Conservation (phyloP, 2,329 filamentous ascomycete genomes). For the Trichoderma asperellum region DNA sequence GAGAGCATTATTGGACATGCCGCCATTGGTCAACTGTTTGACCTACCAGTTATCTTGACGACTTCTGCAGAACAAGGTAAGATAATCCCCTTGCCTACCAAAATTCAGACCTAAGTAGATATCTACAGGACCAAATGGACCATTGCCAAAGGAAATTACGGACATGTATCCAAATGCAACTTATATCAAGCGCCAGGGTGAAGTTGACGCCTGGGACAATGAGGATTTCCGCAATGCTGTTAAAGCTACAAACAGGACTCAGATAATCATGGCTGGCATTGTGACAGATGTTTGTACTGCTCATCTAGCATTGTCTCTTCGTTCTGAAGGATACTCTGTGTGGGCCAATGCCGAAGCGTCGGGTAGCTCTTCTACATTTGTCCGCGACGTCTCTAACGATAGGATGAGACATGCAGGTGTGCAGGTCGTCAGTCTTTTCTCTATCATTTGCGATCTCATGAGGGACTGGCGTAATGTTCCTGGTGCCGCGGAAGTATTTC, state of each 20-base stretch:
- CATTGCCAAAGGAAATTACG: constrained; percentile 51
- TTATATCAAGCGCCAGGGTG: constrained; percentile 68
- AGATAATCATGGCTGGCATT: constrained; percentile 74
- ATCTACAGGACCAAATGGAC: constrained; percentile 68
- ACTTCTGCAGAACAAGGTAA: constrained; percentile 65
- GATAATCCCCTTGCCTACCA: constrained; percentile 6
- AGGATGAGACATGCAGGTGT: constrained; percentile 71
- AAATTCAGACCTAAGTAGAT: neutral
- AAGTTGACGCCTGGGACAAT: constrained; percentile 81
- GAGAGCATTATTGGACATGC: constrained; percentile 71
- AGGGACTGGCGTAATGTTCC: constrained; percentile 66
- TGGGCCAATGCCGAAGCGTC: constrained; percentile 74
- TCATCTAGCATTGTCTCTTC: constrained; percentile 73
- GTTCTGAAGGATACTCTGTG: constrained; percentile 72
- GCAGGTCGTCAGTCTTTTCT: constrained; percentile 64
- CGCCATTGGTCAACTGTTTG: constrained; percentile 63
- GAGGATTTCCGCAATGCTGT: constrained; percentile 68
- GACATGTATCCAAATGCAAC: constrained; percentile 68
- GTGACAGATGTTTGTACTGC: constrained; percentile 76
- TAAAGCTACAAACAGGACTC: constrained; percentile 65
- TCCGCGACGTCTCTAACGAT: constrained; percentile 58
- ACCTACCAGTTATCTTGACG: constrained; percentile 70
- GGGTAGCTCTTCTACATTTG: constrained; percentile 64
- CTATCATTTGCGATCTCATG: constrained; percentile 70
- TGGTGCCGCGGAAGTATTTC: constrained; percentile 60